Percentiles rank a stretch among this genome's conserved stretches.
Conservation (phyloP, 208 protist genomes). For the Hexamita inflata region DNA sequence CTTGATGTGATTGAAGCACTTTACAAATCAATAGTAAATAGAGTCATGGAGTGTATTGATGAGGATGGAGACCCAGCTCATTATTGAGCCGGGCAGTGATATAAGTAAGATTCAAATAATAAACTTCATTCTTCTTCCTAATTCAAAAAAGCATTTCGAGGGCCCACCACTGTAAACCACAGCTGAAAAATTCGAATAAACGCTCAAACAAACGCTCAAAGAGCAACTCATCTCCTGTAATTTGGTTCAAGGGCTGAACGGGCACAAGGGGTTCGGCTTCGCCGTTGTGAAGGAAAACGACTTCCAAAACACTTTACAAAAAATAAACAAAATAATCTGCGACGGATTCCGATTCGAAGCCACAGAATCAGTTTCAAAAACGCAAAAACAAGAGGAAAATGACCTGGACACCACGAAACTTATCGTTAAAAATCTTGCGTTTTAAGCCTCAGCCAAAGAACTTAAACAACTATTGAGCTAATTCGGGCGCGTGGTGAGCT, state of each 20-base stretch:
- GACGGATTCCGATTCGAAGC: not conserved
- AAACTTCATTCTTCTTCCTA: no score
- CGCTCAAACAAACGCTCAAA: not conserved
- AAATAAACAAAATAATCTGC: not conserved
- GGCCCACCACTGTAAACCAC: no score
- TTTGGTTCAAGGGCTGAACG: not conserved
- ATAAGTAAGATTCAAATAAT: no score
- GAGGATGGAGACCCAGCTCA: no score
- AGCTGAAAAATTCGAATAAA: not conserved
- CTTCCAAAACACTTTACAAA: not conserved
- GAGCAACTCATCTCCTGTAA: not conserved
- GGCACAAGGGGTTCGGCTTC: constrained; percentile 19
- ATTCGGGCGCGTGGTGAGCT: constrained; percentile 24
- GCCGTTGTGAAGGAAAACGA: not conserved
- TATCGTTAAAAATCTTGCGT: constrained; percentile 37
- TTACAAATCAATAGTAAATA: no score
- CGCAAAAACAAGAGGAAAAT: not conserved
- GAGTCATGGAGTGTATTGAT: no score
- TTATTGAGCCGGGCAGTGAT: no score
- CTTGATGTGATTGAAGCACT: no score
- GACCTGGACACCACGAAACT: constrained; percentile 24
- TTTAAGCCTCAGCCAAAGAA: constrained; percentile 32
- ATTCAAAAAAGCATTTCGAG: no score
- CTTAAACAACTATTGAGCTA: constrained; percentile 28
- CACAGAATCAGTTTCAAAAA: not conserved